A percentile compares a stretch with the other conserved stretches of the same genome.
Evolutionary conservation across 306 rosid genomes (phyloP).

Genomic region (Begonia fuchsioides): DNA sequence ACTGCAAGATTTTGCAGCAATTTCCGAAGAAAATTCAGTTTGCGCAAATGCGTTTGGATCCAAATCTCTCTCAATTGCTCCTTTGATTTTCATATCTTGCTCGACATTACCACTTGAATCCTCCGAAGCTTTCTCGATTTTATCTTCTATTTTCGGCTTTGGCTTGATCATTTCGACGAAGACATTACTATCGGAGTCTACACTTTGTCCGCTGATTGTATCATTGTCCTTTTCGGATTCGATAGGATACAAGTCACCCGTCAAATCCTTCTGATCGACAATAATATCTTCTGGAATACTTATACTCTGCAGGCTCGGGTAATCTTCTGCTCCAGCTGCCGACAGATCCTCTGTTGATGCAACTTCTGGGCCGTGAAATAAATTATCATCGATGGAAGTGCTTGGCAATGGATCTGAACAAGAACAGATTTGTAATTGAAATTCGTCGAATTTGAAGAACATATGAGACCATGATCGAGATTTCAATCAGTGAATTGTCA

Average conservation of each 20-base stretch:
- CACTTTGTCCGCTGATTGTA: conserved; percentile 7
- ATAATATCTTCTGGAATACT: conserved; percentile 18
- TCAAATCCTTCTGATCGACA: neutral
- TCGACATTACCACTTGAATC: too few relatives aligned
- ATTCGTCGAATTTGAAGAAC: too few relatives aligned
- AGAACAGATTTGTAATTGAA: too few relatives aligned
- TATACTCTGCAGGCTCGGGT: neutral
- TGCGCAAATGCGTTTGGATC: conserved; percentile 14
- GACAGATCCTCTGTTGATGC: conserved; percentile 11
- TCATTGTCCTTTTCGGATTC: too few relatives aligned
- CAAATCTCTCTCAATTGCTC: too few relatives aligned
- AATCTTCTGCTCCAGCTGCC: conserved; percentile 10
- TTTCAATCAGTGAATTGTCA: too few relatives aligned
- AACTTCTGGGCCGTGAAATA: conserved; percentile 14
- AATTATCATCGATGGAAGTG: neutral
- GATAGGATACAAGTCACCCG: too few relatives aligned
- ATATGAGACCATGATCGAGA: too few relatives aligned
- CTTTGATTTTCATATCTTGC: too few relatives aligned
- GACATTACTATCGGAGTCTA: conserved; percentile 13
- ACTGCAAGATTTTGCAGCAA: conserved; percentile 16
- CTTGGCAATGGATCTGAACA: neutral
- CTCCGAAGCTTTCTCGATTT: conserved; percentile 11
- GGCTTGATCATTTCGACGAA: conserved; percentile 17
- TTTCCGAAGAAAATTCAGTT: conserved; percentile 18
- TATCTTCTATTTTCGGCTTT: conserved; percentile 18